Base-by-base conservation (phyloP, 2,329 filamentous ascomycete species). In the Fonsecaea monophora region DNA sequence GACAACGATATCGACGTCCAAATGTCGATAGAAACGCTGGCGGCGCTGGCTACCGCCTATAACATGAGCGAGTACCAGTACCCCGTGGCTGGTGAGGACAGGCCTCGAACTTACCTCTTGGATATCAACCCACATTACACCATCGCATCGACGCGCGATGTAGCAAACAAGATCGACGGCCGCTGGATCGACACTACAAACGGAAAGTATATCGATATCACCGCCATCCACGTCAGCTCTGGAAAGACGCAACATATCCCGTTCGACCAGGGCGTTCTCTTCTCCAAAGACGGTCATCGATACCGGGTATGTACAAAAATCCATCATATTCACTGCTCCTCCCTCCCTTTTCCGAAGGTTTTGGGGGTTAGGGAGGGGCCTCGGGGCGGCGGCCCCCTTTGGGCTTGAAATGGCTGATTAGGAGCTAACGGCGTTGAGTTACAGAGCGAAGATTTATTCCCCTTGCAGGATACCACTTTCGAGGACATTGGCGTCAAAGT, bases 1-100 rank as follows among this genome's bases (percentile, higher is more conserved):
- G 68, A 69, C 37, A 68, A 58, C 21, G 68, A 69, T 21, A 60
- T 69, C 10, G 68, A 69, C 34, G 65, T 68, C 6, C 68, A 69
- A 34, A 60, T 68, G 45, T 65, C 68, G 9, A 38, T 38, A 15
- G 50, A 65, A 15, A 60, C 50, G 3, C 42, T 69, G 25, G 50
- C 57, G 0, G 12, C 13, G 3, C 15, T 67, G 25, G 61, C 25
- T 2, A 1, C 18, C 1, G 5, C 40, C 15, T 37, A 59, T 35
- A 69, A 69, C 45, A 69, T 68, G 68, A 65, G 21, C 30, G 25
- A 68, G 32, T 60, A 65, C 53, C 42, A n/a, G 9, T 62, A 59
- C 56, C 35, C 25, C 0, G 35, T 42, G n/a, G 25, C 38, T 6
- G 57, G 42, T 12, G 63, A 66, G n/a, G 32, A 59, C 34, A 10